Base-by-base conservation (phyloP, 1,284 basidiomycete species). In the Microbotryum intermedium region DNA sequence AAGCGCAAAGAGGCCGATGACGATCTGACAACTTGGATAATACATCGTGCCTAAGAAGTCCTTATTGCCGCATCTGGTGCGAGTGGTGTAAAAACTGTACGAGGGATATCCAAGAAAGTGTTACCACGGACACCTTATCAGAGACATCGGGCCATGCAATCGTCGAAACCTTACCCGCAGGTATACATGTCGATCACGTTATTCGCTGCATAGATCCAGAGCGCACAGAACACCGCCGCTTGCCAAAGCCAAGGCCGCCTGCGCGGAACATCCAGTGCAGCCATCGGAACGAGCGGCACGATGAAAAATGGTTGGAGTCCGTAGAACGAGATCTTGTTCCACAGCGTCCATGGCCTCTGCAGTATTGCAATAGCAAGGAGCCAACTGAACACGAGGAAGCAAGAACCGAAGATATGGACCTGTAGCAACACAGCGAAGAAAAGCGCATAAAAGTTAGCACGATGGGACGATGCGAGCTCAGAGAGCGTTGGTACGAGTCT, bases 1-100 rank as follows among this genome's bases (percentile, higher is more conserved):
- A 56, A 91, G 73, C 3, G 86, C 87, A 70, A 91, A 87, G 10
- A 91, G 74, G 2, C 83, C 87, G 46, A 91, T 82, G 0, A 83
- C 84, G 69, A 87, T 87, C 25, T 87, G 74, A 13, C 83, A 87
- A 65, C 83, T 77, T 13, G 77, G 76, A 67, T 78, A 80, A 65
- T 79, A 78, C 51, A 53, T 20, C 30, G 50, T 77, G 39, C 77
- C 79, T 52, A 85, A 70, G 26, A 63, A 70, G 51, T 69, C 65
- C 28, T 65, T 63, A n/a, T 51, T 60, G 28, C 58, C 60, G 25
- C 67, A 65, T n/a, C 52, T 20, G 5, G 55, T 39, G 42, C 57
- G 62, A 21, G 53, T 55, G 13, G 47, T 43, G 30, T 67, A 62
- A 50, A 71, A 74, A 4, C 68, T 69, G 55, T 72, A 74, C 10